These are phyloP conservation scores for Linnemannia hyalina DNA, from an alignment of 192 early-diverging fungal genomes.

Conservation along the genomic window DNA sequence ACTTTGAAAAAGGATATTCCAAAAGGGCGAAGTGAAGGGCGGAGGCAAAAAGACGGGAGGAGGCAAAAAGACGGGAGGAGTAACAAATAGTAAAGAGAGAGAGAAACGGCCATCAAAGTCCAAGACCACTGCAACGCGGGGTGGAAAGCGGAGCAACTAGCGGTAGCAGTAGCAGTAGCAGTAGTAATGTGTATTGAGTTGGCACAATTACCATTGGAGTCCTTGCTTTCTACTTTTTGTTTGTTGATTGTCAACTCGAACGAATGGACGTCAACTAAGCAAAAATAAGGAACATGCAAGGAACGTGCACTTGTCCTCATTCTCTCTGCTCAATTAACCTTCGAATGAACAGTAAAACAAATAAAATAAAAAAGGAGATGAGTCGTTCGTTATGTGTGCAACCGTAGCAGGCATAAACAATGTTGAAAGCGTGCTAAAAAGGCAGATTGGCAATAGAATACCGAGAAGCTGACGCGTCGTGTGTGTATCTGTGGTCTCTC, in stretches of 20 bases:
- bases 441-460: constrained; percentile 35
- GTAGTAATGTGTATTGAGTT: too few species aligned
- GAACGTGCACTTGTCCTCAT: not conserved
- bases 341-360: not conserved
- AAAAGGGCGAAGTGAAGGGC: not conserved
- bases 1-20: constrained; percentile 16
- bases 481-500: not conserved
- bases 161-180: too few species aligned
- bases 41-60: not conserved
- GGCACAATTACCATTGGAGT: too few species aligned
- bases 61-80: too few species aligned
- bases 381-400: not conserved
- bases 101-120: not conserved
- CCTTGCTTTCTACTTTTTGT: too few species aligned
- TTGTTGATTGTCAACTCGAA: too few species aligned
- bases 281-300: not conserved
- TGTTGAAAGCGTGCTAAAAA: not conserved
- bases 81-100: not conserved
- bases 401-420: not conserved
- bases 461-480: constrained; percentile 17
- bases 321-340: not conserved
- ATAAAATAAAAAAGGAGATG: not conserved
- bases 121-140: too few species aligned
- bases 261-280: not conserved
- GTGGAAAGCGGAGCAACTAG: too few species aligned